phyloP scores from a whole-genome alignment of 106 monocot genomes.

The Alisma plantagoaquatica region DNA sequence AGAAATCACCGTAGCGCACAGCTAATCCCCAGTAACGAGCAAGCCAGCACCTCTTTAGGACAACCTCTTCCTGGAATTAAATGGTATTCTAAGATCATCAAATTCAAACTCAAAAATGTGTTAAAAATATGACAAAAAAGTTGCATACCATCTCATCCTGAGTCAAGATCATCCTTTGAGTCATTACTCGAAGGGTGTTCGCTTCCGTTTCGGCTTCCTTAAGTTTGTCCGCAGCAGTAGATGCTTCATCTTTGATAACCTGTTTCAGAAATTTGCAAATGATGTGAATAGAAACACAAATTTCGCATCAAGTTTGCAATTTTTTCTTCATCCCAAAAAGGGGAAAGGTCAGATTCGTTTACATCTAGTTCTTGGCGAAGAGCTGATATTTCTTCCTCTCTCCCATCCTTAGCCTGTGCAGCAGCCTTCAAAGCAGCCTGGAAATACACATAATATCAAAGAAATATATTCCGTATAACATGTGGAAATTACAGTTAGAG shows the following conservation, averaged over 20 bases:
- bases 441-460: no score
- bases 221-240: conserved; percentile 35
- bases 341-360: background rate
- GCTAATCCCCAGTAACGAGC: conserved; percentile 93
- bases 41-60: conserved; percentile 93
- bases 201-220: conserved; percentile 71
- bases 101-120: background rate
- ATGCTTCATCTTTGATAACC: conserved; percentile 63
- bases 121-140: background rate
- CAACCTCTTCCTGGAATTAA: conserved; percentile 70
- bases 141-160: conserved; percentile 77
- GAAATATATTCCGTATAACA: no score
- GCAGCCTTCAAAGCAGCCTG: conserved; percentile 84
- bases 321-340: background rate
- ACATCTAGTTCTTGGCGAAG: conserved; percentile 58
- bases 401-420: conserved; percentile 58
- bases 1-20: conserved; percentile 46
- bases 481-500: no score
- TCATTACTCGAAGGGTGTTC: conserved; percentile 62
- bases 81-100: background rate
- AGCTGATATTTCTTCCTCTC: conserved; percentile 66
- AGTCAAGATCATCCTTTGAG: conserved; percentile 82
- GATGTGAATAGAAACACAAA: background rate
- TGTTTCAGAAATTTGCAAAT: conserved; percentile 20
- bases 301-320: background rate